Percentiles rank a stretch among this genome's conserved stretches.
Evolutionary conservation across 2,329 filamentous ascomycete species (phyloP).

Genomic region (Colletotrichum gigasporum): DNA sequence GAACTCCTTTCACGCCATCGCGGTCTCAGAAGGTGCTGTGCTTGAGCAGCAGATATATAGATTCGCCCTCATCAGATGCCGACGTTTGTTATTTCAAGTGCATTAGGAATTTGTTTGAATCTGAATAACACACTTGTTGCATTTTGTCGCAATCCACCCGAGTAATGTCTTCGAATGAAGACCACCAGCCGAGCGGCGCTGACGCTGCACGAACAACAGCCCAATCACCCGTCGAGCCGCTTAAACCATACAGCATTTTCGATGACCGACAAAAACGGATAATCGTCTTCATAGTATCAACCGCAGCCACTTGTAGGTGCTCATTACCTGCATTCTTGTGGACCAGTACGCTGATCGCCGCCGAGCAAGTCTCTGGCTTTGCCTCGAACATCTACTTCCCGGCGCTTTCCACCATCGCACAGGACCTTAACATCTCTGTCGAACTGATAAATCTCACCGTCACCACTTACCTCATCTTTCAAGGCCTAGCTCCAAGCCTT

Average conservation of each 20-base stretch:
- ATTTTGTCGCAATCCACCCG: too few relatives aligned
- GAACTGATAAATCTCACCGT: slow-evolving; percentile 53
- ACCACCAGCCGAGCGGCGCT: too few relatives aligned
- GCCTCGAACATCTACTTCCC: slow-evolving; percentile 60
- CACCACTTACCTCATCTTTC: slow-evolving; percentile 57
- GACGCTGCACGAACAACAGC: too few relatives aligned
- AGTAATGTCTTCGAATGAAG: too few relatives aligned
- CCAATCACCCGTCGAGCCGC: slow-evolving; percentile 1
- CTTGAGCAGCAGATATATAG: not conserved
- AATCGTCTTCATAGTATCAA: slow-evolving; percentile 56
- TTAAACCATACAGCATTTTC: slow-evolving; percentile 58
- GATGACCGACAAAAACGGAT: slow-evolving; percentile 57
- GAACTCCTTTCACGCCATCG: not conserved
- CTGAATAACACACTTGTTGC: too few relatives aligned
- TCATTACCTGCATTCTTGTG: accelerated
- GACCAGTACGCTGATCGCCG: too few relatives aligned
- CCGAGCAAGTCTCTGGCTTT: slow-evolving; percentile 54
- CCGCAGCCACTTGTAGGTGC: slow-evolving; percentile 58
- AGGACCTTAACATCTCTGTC: slow-evolving; percentile 50
- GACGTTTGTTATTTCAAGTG: too few relatives aligned
- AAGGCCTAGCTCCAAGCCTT: slow-evolving; percentile 62
- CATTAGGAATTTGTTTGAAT: too few relatives aligned
- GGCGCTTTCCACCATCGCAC: slow-evolving; percentile 53
- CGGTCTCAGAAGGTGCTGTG: too few relatives aligned
- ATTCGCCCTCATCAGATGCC: too few relatives aligned